phyloP scores from a whole-genome alignment of 805 yeast genomes.

The Candida verbasci region DNA sequence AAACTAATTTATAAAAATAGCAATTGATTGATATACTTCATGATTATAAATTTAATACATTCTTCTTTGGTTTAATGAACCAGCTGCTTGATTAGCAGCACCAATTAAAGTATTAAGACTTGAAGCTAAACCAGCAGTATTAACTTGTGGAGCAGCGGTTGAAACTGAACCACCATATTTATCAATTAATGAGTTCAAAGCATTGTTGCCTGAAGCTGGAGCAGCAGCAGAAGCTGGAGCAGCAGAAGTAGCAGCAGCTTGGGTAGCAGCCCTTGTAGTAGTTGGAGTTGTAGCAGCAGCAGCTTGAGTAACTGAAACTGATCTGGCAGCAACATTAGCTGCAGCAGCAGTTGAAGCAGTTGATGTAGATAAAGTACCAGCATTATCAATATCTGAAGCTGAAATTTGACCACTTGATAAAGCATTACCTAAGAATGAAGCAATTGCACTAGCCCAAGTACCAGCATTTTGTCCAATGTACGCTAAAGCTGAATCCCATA shows the following conservation, averaged over 20 bases:
- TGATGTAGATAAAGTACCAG: slow-evolving; percentile 14
- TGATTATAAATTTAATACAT: no score
- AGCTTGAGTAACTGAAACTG: slow-evolving; percentile 17
- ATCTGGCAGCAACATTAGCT: slow-evolving; percentile 9
- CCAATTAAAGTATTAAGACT: slow-evolving; percentile 10
- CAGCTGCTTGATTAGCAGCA: slow-evolving; percentile 8
- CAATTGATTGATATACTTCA: no score
- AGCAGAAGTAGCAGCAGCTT: slow-evolving; percentile 14
- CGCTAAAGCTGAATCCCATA: slow-evolving; percentile 22
- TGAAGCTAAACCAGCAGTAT: slow-evolving; percentile 6
- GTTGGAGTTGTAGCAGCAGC: slow-evolving; percentile 12
- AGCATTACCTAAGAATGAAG: slow-evolving; percentile 23
- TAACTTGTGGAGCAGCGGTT: slow-evolving; percentile 9
- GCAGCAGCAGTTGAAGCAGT: slow-evolving; percentile 17
- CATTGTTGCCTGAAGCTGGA: slow-evolving; percentile 8
- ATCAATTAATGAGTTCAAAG: slow-evolving; percentile 8
- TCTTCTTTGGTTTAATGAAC: slow-evolving; percentile 6
- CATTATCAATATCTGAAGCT: slow-evolving; percentile 21
- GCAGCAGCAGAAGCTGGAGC: no score
- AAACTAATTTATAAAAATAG: no score
- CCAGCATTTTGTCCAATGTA: slow-evolving; percentile 25
- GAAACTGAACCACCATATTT: slow-evolving; percentile 8
- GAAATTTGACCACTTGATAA: slow-evolving; percentile 23
- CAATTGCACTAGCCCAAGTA: slow-evolving; percentile 16
- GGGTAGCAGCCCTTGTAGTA: slow-evolving; percentile 11